Base-by-base conservation (phyloP, 495 filamentous ascomycete species). In the Aspergillus cristatus region DNA sequence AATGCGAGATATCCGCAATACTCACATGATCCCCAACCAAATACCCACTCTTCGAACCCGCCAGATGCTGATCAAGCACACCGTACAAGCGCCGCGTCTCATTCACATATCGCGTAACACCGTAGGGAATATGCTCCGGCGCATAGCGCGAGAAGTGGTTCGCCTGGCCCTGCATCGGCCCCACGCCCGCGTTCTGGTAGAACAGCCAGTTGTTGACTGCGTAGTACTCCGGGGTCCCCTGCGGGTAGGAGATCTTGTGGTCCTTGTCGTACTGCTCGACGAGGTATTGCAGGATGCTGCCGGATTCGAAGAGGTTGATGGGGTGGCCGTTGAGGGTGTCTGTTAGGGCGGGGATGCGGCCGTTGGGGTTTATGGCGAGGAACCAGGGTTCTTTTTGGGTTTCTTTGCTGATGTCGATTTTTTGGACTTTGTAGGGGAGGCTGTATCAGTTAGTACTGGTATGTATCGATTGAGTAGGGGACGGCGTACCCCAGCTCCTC, bases 111-210 rank as follows among this genome's bases (percentile, higher is more conserved):
- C 89, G 78, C 41, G 80, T 76, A 41, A 93, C 76, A 37, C 81
- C 86, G 60, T 95, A 96, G 45, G 82, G 67, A 51, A 94, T 88
- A 55, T 74, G 82, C 57, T 91, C 85, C 3, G 89, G 85, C 6
- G 88, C 87, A 48, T 91, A 94, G 51, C 86, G 78, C 18, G 54
- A 62, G 62, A 95, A 96, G 58, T 96, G 90, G 63, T 94, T 93
- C 4, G 87, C 78, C 57, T 96, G 86, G 8, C 82, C 86, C 55
- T 95, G 88, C 87, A 94, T 94, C 8, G 89, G 89, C 2, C 88
- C 89, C 3, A 95, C 66, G 15, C 88, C 88, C 1, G 82, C 82
- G 53, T 84, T 78, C 37, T 75, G 63, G 63, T 74, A 81, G 55
- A 72, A 79, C 52, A 84, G 57, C 88, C 87, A 96, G 57, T 71